Evolutionary conservation across 1,284 basidiomycete genomes (phyloP).

Genomic region (Melampsora larici-populina): DNA sequence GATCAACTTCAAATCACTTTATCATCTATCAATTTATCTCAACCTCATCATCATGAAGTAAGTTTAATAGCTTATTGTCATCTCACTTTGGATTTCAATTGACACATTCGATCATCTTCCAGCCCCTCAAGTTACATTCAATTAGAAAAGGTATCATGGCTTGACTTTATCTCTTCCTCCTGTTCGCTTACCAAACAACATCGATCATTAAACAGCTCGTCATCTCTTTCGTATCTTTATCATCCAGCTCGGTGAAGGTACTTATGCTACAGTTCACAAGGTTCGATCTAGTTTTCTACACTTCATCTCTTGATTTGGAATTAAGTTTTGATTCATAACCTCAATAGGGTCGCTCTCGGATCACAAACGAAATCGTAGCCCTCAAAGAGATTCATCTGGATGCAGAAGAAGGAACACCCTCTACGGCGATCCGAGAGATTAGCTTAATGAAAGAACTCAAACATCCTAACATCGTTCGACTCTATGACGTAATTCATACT

Average conservation of each 20-base stretch:
- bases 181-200: neutral
- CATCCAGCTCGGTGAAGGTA: constrained; percentile 43
- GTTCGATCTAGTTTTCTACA: constrained; percentile 13
- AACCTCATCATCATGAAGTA: neutral
- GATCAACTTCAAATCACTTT: no score
- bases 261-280: constrained; percentile 44
- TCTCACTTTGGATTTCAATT: neutral
- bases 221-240: constrained; percentile 1
- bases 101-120: neutral
- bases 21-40: no score
- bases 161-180: constrained; percentile 6
- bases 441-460: constrained; percentile 95
- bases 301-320: neutral
- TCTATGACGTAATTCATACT: constrained; percentile 86
- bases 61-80: neutral
- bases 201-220: constrained; percentile 13
- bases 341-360: constrained; percentile 58
- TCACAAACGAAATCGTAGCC: constrained; percentile 83
- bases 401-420: constrained; percentile 90
- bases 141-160: constrained; percentile 41
- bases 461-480: constrained; percentile 88
- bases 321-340: neutral
- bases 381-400: constrained; percentile 93
- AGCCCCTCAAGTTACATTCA: constrained; percentile 36
- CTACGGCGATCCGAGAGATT: constrained; percentile 90